A percentile compares a stretch with the other conserved stretches of the same genome.
These are phyloP conservation scores for Lachancea mirantina DNA, from an alignment of 805 yeast species.

Conservation along the genomic window DNA sequence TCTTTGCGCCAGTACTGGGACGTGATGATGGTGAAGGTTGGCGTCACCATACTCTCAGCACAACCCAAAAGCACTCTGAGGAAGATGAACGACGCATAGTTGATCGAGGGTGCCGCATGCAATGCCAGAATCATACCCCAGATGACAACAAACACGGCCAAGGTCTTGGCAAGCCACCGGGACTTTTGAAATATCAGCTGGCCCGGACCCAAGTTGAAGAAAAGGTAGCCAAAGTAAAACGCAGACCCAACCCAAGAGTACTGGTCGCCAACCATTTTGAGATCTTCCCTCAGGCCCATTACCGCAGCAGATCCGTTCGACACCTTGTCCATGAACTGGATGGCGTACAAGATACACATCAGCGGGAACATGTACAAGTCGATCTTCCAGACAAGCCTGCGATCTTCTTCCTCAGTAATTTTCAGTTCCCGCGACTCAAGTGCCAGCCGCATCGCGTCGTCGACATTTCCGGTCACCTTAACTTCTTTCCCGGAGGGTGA, in stretches of 20 bases:
- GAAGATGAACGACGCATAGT: conserved; percentile 40
- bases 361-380: conserved; percentile 46
- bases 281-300: conserved; percentile 41
- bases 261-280: conserved; percentile 37
- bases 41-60: conserved; percentile 48
- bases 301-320: conserved; percentile 47
- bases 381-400: conserved; percentile 39
- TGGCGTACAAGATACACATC: conserved; percentile 41
- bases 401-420: conserved; percentile 30
- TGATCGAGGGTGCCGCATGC: conserved; percentile 42
- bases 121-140: conserved; percentile 58
- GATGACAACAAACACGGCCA: conserved; percentile 40
- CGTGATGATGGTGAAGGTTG: conserved; percentile 50
- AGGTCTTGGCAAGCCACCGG: conserved; percentile 45
- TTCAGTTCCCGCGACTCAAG: conserved; percentile 28
- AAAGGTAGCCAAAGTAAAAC: conserved; percentile 58
- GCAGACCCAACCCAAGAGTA: conserved; percentile 54
- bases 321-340: conserved; percentile 56
- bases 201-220: conserved; percentile 39
- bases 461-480: conserved; percentile 35
- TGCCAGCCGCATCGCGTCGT: conserved; percentile 40
- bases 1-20: conserved; percentile 50
- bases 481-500: conserved; percentile 26
- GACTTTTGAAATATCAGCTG: conserved; percentile 39
- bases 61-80: conserved; percentile 46